Evolutionary conservation across 768 basidiomycete genomes (phyloP).

Genomic region (Amanita rubescens): DNA sequence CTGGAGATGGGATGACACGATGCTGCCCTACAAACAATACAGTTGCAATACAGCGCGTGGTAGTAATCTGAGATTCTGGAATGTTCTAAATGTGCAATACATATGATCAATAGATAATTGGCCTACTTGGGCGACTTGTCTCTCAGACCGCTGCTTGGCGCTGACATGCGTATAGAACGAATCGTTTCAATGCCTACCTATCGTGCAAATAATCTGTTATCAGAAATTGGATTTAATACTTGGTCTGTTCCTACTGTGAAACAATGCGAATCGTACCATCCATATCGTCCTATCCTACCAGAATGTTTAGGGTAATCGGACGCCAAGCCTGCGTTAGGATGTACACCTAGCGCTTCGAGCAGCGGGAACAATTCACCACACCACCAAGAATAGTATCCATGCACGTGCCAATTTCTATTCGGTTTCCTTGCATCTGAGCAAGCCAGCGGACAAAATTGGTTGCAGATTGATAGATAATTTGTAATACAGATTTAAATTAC

Average conservation of each 20-base stretch:
- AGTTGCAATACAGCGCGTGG: conserved; percentile 91
- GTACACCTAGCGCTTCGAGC: conserved; percentile 53
- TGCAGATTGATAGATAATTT: conserved; percentile 61
- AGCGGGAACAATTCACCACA: conserved; percentile 83
- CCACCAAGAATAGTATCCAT: conserved; percentile 99
- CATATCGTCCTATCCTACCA: conserved; percentile 72
- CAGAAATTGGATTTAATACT: background rate
- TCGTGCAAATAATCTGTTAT: no score
- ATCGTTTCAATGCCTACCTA: conserved; percentile 75
- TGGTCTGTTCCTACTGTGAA: background rate
- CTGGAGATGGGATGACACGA: conserved; percentile 43
- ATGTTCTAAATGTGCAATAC: background rate
- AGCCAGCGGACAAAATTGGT: conserved; percentile 73
- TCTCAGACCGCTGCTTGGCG: conserved; percentile 73
- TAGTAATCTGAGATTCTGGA: conserved; percentile 84
- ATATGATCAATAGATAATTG: background rate
- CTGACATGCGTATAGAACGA: conserved; percentile 81
- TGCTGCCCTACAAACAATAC: conserved; percentile 94
- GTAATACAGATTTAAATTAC: conserved; percentile 5
- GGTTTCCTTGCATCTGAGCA: conserved; percentile 76
- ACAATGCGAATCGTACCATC: conserved; percentile 42
- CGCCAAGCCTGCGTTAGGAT: conserved; percentile 24
- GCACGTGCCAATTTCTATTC: conserved; percentile 90
- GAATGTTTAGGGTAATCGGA: conserved; percentile 9
- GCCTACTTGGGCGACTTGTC: conserved; percentile 94